Evolutionary conservation across 192 early-diverging fungal genomes (phyloP).

Genomic region (Backusella parvicylindrica): DNA sequence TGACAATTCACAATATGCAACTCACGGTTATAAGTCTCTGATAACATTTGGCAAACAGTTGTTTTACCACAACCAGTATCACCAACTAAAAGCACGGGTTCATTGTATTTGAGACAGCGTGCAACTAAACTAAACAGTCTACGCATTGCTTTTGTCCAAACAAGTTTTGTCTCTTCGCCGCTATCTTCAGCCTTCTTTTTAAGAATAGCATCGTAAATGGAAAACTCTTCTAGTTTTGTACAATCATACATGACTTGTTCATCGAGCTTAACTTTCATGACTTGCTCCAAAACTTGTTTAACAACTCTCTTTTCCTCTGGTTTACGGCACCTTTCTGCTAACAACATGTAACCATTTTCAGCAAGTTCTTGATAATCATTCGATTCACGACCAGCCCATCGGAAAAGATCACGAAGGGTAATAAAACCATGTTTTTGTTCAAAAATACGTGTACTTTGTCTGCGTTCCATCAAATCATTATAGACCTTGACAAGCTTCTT

Average conservation of each 20-base stretch:
- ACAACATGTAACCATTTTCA: constrained; percentile 93
- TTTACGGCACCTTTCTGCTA: constrained; percentile 85
- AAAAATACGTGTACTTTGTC: constrained; percentile 86
- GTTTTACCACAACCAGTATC: constrained; percentile 99
- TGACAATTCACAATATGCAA: constrained; percentile 95
- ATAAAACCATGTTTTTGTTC: constrained; percentile 93
- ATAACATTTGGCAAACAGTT: constrained; percentile 93
- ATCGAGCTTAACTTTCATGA: constrained; percentile 67
- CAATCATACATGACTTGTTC: constrained; percentile 63
- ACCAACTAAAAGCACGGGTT: constrained; percentile 93
- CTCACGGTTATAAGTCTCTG: constrained; percentile 54
- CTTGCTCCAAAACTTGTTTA: constrained; percentile 77
- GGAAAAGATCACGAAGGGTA: constrained; percentile 95
- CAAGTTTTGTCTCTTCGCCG: constrained; percentile 49
- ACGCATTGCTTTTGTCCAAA: constrained; percentile 96
- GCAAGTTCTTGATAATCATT: constrained; percentile 79
- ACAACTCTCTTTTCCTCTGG: constrained; percentile 82
- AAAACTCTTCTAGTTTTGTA: constrained; percentile 50
- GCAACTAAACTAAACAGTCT: constrained; percentile 83
- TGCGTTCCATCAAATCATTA: constrained; percentile 67
- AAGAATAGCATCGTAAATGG: constrained; percentile 32
- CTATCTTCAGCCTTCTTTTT: constrained; percentile 18
- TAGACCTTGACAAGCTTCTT: constrained; percentile 84
- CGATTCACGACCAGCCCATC: constrained; percentile 90
- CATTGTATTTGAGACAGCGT: constrained; percentile 73